Base-by-base conservation (phyloP, 1,139 yeast genomes). In the Suhomyces maxii region DNA sequence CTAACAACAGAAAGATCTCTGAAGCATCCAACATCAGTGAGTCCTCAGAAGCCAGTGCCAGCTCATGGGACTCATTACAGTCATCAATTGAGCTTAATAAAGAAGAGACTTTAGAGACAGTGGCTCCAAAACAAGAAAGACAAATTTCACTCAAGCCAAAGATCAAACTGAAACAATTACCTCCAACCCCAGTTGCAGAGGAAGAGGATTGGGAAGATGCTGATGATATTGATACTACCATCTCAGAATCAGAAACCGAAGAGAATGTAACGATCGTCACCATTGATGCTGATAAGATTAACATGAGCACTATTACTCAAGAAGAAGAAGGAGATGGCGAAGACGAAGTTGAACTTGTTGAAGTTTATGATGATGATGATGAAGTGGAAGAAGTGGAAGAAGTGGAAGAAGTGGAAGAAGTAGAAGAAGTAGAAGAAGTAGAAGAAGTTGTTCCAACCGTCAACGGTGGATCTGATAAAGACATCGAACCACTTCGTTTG, bases 21-120 rank as follows among this genome's bases (percentile, higher is more conserved):
- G 13, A 14, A 6, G 45, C 53, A 5, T 54, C 59, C 2, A 18
- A 38, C 1, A 37, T 44, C 9, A 48, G 54, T 11, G 40, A 43
- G 11, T 34, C 35, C 26, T 52, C 56, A 1, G 54, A 44, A 6
- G 43, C 47, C 1, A 51, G 56, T 18, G 39, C 46, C 4, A 45
- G 52, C 2, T 69, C 74, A 3, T 71, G 74, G 73, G 61, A 67
- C 40, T 70, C 76, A 1, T 49, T 70, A 8, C 76, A 71, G 51
- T 60, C 63, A 36, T 68, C 73, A 25, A 51, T 69, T 14, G 71
- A 69, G 44, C 56, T 71, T 11, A 57, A 61, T 8, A 47, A 53
- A 30, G 54, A 45, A 2, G 44, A 43, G 6, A 40, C 23, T 13
- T 8, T 26, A 6, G 28, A 11, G 28, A 28, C 35, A 31, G n/a